Base-by-base conservation (phyloP, 148 eudicot species). In the Vaccinium macrocarpon region DNA sequence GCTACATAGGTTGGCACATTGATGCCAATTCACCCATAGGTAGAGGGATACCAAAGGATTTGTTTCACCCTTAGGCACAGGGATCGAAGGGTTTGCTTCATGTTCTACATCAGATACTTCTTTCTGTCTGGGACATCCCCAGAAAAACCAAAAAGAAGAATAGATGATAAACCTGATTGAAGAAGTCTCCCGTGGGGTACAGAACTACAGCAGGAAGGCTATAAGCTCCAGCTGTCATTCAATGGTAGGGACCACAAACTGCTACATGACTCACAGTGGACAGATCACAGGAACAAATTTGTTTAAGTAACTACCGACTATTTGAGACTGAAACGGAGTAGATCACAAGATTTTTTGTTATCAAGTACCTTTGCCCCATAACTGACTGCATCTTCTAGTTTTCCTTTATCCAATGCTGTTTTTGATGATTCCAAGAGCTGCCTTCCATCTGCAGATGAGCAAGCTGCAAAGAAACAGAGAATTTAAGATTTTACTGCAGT, bases 201-300 rank as follows among this genome's bases (percentile, higher is more conserved):
- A 97, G 82, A 79, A 97, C 99, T 81, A 97, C 99, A 62, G 99
- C 99, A 83, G 95, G 94, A 84, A 97, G 97, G 90, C 98, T 97
- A 90, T 97, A 97, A 84, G 99, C 99, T 86, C 99, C 99, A 56
- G 99, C 98, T 76, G 99, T 97, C 98, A 97, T 97, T 83, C 99
- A 91, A 89, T 97, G 98, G 89, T 97, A 97, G 59, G 99, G 99
- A 89, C 99, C 99, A 84, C 99, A 97, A 82, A 97, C 98, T 85
- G 98, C 95, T 68, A 97, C 35, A 66, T 56, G 16, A 13, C 56
- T 57, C 74, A 51, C 53, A 11, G 64, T 64, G 51, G 84, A 75
- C 8, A 51, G 51, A 75, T 12, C 74, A 70, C 8, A 10, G 15
- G 80, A 85, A 48, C 46, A 81, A 25, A 72, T 6, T 21, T 50